Conservation (phyloP, 192 early-diverging fungal species). For the Coemansia sp. region DNA sequence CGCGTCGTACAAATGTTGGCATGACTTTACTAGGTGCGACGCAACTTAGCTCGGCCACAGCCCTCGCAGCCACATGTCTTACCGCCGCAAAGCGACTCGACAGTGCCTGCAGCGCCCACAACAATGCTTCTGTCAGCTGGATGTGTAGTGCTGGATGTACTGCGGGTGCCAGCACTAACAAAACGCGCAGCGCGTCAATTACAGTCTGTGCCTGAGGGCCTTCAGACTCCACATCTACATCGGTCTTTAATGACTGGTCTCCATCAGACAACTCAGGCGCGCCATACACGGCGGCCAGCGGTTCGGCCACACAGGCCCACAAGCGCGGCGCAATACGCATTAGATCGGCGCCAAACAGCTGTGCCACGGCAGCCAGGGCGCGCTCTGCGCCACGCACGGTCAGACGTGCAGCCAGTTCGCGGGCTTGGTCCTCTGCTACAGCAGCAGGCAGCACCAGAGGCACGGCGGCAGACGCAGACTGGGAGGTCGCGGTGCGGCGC, state of each 20-base stretch:
- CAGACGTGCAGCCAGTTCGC: slow-evolving; percentile 55
- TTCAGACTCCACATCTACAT: slow-evolving; percentile 3
- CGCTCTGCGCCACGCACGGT: slow-evolving; percentile 67
- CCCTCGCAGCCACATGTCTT: slow-evolving; percentile 74
- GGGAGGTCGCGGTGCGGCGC: slow-evolving; percentile 15
- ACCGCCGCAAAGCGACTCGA: slow-evolving; percentile 70
- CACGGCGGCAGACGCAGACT: slow-evolving; percentile 12
- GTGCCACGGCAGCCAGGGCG: slow-evolving; percentile 34
- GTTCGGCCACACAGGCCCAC: slow-evolving; percentile 44
- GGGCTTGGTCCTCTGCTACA: slow-evolving; percentile 43
- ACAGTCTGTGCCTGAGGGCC: slow-evolving; percentile 57
- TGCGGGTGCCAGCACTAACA: slow-evolving; percentile 63
- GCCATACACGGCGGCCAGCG: slow-evolving; percentile 26
- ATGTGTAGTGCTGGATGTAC: slow-evolving; percentile 47
- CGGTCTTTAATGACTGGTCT: background rate
- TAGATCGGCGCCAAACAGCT: slow-evolving; percentile 35
- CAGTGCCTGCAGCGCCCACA: slow-evolving; percentile 64
- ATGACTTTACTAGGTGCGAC: slow-evolving; percentile 71
- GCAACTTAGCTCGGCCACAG: slow-evolving; percentile 70
- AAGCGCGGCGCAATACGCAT: slow-evolving; percentile 31
- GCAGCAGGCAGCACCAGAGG: slow-evolving; percentile 23
- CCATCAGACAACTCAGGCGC: background rate
- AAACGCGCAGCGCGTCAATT: slow-evolving; percentile 74
- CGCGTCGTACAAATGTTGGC: slow-evolving; percentile 72
- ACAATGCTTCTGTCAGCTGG: slow-evolving; percentile 58